Evolutionary conservation across 805 yeast genomes (phyloP), one percentile per base, ranked within the genome.

Genomic region (Candida sithepensis): DNA sequence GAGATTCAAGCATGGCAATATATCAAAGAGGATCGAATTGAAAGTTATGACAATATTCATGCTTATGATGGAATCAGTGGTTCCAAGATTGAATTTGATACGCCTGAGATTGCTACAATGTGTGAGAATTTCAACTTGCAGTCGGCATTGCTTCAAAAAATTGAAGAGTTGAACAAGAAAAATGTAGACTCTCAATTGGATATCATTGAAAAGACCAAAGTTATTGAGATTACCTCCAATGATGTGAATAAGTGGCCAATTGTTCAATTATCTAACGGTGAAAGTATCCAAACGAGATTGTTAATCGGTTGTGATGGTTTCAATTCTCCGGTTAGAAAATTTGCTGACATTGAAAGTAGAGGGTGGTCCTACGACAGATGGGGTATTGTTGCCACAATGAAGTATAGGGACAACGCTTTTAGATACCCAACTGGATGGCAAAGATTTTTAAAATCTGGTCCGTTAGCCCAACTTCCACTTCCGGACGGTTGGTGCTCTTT

Each of bases 221-320:
- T 91, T 5, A 70, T 73, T 12, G 68, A 67, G 3, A 88, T 88
- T 38, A 52, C 65, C 5, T 60, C 68, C 6, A 73, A 68, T 42
- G 64, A 65, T 0, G 28, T 44, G 18, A 67, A 68, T 23, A 78
- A 80, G 42, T 88, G 97, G 96, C 97, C 97, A 1, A 61, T 81
- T 8, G 82, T 92, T 13, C 71, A 76, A 22, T 70, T 91, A 13
- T 77, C 79, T 13, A 78, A 77, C 52, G 97, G 96, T 1, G 77
- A 78, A 13, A 53, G 60, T 12, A 72, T 84, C 43, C 78, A 79
- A 58, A 77, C 96, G 0, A 74, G 96, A 46, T 71, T 91, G n/a
- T 70, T 91, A 19, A 80, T 94, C 14, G 99, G 99, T 8, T 96
- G 97, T 36, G 99, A 94, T 64, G 99, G 99, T 1, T 89, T 82